Conservation (phyloP, 768 basidiomycete genomes). For the Lactarius hatsudake region DNA sequence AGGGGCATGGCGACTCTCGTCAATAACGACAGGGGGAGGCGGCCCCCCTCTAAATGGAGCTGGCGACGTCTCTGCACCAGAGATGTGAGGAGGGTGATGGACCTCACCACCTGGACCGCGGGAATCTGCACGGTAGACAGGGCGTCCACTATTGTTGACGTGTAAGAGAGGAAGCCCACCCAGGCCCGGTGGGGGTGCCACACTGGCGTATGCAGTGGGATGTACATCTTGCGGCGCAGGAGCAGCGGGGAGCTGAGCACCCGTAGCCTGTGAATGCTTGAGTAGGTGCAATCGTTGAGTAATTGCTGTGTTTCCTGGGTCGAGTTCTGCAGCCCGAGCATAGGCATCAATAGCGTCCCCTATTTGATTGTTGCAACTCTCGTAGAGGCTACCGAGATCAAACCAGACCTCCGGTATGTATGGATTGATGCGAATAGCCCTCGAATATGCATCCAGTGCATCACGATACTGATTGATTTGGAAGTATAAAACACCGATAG, state of each 20-base stretch:
- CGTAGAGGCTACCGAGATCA: constrained; percentile 94
- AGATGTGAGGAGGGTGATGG: constrained; percentile 57
- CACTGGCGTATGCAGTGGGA: constrained; percentile 88
- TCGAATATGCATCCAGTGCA: constrained; percentile 97
- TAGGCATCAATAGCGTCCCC: constrained; percentile 99
- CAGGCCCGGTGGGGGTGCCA: constrained; percentile 62
- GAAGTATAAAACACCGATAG: constrained; percentile 98
- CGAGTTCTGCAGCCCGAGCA: constrained; percentile 90
- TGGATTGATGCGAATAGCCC: constrained; percentile 97
- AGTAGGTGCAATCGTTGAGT: constrained; percentile 75
- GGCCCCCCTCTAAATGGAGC: constrained; percentile 81
- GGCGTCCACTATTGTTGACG: constrained; percentile 39
- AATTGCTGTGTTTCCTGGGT: constrained; percentile 81
- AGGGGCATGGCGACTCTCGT: constrained; percentile 64
- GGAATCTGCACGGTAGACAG: constrained; percentile 65
- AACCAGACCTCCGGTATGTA: constrained; percentile 97
- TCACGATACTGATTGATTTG: constrained; percentile 99
- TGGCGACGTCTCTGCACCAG: constrained; percentile 52
- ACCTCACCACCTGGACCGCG: constrained; percentile 49
- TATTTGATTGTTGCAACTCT: constrained; percentile 98
- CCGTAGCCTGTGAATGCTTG: constrained; percentile 73
- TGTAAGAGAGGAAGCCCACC: constrained; percentile 67
- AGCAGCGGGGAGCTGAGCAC: constrained; percentile 75
- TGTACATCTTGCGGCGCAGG: constrained; percentile 95
- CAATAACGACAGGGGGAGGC: constrained; percentile 77